Conservation (phyloP, 805 yeast genomes). For the Candida krabiensis region DNA sequence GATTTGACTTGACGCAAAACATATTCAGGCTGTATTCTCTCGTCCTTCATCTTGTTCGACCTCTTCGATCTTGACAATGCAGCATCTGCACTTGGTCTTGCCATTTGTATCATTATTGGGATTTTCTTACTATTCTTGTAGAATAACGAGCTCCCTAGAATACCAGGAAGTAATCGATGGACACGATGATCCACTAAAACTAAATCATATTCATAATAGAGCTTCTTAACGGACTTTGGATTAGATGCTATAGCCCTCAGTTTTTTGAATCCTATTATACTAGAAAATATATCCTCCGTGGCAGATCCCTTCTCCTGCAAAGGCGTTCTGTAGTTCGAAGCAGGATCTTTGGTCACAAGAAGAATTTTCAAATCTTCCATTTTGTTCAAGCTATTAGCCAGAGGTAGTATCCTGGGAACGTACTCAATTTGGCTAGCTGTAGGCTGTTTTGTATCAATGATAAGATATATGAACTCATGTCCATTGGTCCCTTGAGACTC, state of each 20-base stretch:
- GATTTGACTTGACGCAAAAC: slow-evolving; percentile 64
- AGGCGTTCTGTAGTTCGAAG: slow-evolving; percentile 51
- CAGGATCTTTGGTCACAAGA: slow-evolving; percentile 74
- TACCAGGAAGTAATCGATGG: slow-evolving; percentile 55
- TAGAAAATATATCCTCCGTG: slow-evolving; percentile 62
- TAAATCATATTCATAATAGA: slow-evolving; percentile 63
- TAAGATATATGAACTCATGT: slow-evolving; percentile 38
- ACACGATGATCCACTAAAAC: slow-evolving; percentile 71
- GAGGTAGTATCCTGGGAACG: slow-evolving; percentile 59
- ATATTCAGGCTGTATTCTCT: slow-evolving; percentile 63
- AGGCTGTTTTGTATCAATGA: slow-evolving; percentile 49
- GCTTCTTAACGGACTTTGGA: slow-evolving; percentile 44
- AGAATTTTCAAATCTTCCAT: slow-evolving; percentile 52
- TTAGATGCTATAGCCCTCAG: slow-evolving; percentile 47
- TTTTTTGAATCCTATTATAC: slow-evolving; percentile 59
- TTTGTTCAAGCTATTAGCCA: slow-evolving; percentile 51
- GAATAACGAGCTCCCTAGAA: slow-evolving; percentile 57
- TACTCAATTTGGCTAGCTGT: slow-evolving; percentile 45
- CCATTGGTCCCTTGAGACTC: slow-evolving; percentile 20
- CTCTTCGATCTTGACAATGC: slow-evolving; percentile 30
- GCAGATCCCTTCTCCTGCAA: slow-evolving; percentile 49
- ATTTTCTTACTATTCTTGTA: slow-evolving; percentile 63
- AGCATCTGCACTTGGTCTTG: slow-evolving; percentile 38
- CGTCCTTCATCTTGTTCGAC: slow-evolving; percentile 49
- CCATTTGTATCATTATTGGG: slow-evolving; percentile 70